A percentile compares a stretch with the other conserved stretches of the same genome.
Evolutionary conservation across 257 asterid genomes (phyloP).

Genomic region (Rehmannia glutinosa): DNA sequence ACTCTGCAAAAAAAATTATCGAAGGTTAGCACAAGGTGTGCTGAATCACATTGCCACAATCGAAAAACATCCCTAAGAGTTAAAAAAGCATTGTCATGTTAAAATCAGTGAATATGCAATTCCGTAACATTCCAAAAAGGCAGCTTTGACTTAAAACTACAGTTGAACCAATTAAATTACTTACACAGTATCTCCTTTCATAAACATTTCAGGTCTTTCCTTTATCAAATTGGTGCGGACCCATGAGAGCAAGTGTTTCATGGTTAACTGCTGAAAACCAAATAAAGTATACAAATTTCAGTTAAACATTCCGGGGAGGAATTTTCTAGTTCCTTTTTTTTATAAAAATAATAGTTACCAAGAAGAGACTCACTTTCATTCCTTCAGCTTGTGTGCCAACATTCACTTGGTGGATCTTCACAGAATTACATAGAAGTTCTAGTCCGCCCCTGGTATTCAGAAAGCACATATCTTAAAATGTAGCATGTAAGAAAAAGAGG

Average conservation of each 20-base stretch:
- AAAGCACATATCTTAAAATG: slow-evolving; percentile 8
- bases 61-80: not conserved
- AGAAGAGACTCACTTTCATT: slow-evolving; percentile 44
- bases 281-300: slow-evolving; percentile 11
- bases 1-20: too few relatives aligned
- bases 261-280: slow-evolving; percentile 50
- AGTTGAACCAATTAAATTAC: slow-evolving; percentile 19
- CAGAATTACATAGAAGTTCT: slow-evolving; percentile 90
- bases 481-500: not conserved
- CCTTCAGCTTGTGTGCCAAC: slow-evolving; percentile 56
- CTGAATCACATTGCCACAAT: not conserved
- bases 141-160: not conserved
- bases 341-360: not conserved
- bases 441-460: slow-evolving; percentile 70
- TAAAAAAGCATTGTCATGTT: not conserved
- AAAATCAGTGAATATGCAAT: not conserved
- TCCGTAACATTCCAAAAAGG: not conserved
- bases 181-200: slow-evolving; percentile 97
- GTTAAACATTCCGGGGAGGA: not conserved
- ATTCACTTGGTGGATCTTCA: slow-evolving; percentile 70
- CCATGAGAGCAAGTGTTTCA: slow-evolving; percentile 87
- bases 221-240: slow-evolving; percentile 81
- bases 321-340: not conserved
- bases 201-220: slow-evolving; percentile 98
- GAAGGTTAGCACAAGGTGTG: not conserved